These are phyloP conservation scores for Neocucurbitaria cava DNA, from an alignment of 2,329 filamentous ascomycete species.

Conservation along the genomic window DNA sequence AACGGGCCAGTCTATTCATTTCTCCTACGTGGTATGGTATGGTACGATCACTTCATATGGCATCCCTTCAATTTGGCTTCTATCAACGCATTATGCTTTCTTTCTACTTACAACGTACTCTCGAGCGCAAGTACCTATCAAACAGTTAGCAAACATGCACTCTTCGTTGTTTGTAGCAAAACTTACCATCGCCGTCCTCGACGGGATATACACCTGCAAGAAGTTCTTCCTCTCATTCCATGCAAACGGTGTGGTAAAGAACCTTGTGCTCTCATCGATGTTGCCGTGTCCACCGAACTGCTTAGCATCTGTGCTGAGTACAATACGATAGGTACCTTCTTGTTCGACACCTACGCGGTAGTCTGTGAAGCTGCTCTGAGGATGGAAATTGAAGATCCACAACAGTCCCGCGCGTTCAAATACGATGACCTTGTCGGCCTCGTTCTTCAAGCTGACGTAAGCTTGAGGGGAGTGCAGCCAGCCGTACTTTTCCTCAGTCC, in stretches of 20 bases:
- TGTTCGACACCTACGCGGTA: conserved; percentile 90
- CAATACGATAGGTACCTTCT: conserved; percentile 83
- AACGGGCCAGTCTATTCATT: background rate
- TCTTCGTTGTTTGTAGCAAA: background rate
- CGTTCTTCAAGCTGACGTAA: conserved; percentile 92
- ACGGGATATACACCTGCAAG: conserved; percentile 88
- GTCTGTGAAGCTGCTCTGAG: conserved; percentile 82
- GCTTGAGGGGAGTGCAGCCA: conserved; percentile 89
- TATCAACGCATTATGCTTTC: background rate
- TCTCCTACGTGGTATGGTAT: background rate
- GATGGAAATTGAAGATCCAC: conserved; percentile 97
- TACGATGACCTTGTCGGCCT: conserved; percentile 91
- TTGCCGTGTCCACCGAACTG: conserved; percentile 81
- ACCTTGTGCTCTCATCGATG: conserved; percentile 79
- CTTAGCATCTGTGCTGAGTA: conserved; percentile 80
- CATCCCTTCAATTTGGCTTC: background rate
- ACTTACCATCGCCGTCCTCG: conserved; percentile 80
- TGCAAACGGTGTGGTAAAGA: conserved; percentile 87
- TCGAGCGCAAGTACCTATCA: conserved; percentile 37
- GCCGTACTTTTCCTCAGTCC: conserved; percentile 83
- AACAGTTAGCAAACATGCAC: background rate
- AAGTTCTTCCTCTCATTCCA: conserved; percentile 94
- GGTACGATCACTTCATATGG: background rate
- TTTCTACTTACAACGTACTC: conserved; percentile 28
- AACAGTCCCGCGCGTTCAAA: conserved; percentile 91